A percentile compares a stretch with the other conserved stretches of the same genome.
Evolutionary conservation across 2,329 filamentous ascomycete species (phyloP).

Genomic region (Colletotrichum musae): DNA sequence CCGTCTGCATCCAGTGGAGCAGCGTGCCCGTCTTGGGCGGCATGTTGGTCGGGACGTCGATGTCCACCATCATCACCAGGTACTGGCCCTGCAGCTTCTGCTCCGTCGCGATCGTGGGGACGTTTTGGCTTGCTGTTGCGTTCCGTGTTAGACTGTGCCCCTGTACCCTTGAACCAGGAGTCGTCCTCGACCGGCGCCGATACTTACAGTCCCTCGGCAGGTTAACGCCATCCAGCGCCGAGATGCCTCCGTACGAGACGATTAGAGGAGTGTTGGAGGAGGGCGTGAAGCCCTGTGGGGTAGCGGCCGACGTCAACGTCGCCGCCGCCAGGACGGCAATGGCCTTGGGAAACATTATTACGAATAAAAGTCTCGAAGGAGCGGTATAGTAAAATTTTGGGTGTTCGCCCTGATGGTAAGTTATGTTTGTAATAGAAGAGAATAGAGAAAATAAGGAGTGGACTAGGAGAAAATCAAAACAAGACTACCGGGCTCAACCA

Average conservation of each 20-base stretch:
- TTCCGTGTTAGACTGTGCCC: neutral
- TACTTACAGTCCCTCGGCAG: constrained; percentile 54
- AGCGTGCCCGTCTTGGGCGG: constrained; percentile 57
- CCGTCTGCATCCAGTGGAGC: constrained; percentile 63
- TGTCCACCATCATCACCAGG: constrained; percentile 59
- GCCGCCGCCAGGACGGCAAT: constrained; percentile 50
- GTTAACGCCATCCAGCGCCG: constrained; percentile 55
- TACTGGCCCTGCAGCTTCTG: constrained; percentile 48
- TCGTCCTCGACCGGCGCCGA: neutral
- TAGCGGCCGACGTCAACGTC: constrained; percentile 54
- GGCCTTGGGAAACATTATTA: constrained; percentile 52
- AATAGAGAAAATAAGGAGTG: constrained; percentile 31
- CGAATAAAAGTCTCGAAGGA: constrained; percentile 22
- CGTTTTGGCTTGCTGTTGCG: constrained; percentile 27
- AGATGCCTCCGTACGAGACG: constrained; percentile 55
- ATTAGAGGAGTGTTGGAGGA: constrained; percentile 54
- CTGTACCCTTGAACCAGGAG: no score
- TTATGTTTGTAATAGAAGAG: constrained; percentile 9
- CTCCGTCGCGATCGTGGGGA: constrained; percentile 40
- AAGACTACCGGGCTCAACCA: constrained; percentile 41
- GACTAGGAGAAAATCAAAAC: constrained; percentile 22
- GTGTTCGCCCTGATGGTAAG: neutral
- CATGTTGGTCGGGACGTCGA: constrained; percentile 58
- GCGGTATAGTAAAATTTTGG: neutral
- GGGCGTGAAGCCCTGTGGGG: constrained; percentile 59